These are phyloP conservation scores for Synchytrium microbalum DNA, from an alignment of 371 early-diverging fungal genomes.

Conservation along the genomic window DNA sequence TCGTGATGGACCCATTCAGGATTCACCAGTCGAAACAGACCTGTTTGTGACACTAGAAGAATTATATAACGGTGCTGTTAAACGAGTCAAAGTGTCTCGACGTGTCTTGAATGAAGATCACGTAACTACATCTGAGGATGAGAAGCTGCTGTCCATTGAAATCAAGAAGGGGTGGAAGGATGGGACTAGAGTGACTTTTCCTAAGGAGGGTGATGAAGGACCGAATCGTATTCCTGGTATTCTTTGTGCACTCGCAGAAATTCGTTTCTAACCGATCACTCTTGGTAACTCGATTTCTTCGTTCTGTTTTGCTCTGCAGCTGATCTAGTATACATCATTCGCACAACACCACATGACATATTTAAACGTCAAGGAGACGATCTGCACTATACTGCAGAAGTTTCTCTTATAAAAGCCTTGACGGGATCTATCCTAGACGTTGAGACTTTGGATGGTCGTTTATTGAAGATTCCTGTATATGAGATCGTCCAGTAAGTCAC, in stretches of 20 bases:
- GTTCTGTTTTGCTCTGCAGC: conserved; percentile 16
- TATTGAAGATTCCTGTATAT: conserved; percentile 39
- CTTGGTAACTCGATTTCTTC: not conserved
- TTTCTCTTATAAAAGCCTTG: conserved; percentile 40
- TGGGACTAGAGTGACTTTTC: conserved; percentile 48
- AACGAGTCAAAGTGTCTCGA: conserved; percentile 38
- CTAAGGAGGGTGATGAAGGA: conserved; percentile 46
- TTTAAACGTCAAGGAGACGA: conserved; percentile 42
- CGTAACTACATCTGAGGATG: conserved; percentile 22
- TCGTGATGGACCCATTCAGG: conserved; percentile 22
- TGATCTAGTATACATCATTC: conserved; percentile 45
- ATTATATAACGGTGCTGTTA: conserved; percentile 42
- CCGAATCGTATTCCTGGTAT: conserved; percentile 40
- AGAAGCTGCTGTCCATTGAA: conserved; percentile 39
- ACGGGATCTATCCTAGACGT: conserved; percentile 32
- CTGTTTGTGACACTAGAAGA: conserved; percentile 44
- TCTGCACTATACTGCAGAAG: conserved; percentile 24
- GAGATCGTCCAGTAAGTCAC: conserved; percentile 34
- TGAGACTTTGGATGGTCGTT: conserved; percentile 36
- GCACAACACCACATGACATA: conserved; percentile 33
- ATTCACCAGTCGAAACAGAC: conserved; percentile 28
- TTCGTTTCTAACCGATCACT: no score
- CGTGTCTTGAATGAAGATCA: conserved; percentile 34
- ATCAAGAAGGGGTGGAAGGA: conserved; percentile 42
- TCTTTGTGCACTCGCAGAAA: not conserved